These are phyloP conservation scores for Coffea canephora DNA, from an alignment of 257 asterid genomes.

Conservation along the genomic window DNA sequence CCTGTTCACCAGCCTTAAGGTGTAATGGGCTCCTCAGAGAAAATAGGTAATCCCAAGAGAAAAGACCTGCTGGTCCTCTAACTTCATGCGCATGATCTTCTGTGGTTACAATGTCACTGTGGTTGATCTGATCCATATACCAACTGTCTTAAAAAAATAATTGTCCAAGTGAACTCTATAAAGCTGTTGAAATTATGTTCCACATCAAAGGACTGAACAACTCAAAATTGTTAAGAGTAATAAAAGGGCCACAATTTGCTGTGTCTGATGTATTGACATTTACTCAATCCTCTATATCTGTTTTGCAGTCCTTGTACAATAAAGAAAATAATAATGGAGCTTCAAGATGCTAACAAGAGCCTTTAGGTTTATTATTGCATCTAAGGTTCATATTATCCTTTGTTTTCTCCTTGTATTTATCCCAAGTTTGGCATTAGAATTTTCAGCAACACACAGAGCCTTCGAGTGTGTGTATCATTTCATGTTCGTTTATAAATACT, in stretches of 20 bases:
- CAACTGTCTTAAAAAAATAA: not conserved
- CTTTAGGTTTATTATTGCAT: too few relatives aligned
- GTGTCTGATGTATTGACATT: too few relatives aligned
- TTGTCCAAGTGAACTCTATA: not conserved
- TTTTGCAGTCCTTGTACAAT: too few relatives aligned
- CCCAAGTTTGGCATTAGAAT: not conserved
- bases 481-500: not conserved
- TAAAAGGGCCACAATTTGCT: too few relatives aligned
- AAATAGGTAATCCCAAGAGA: slow-evolving; percentile 84
- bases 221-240: too few relatives aligned
- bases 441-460: not conserved
- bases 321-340: too few relatives aligned
- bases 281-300: too few relatives aligned
- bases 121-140: slow-evolving; percentile 60
- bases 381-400: not conserved
- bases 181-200: not conserved
- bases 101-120: slow-evolving; percentile 66
- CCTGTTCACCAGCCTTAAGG: slow-evolving; percentile 93
- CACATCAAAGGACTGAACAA: too few relatives aligned
- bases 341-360: too few relatives aligned
- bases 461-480: not conserved
- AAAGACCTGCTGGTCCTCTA: slow-evolving; percentile 86
- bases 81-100: slow-evolving; percentile 94
- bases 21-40: slow-evolving; percentile 73
- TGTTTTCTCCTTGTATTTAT: not conserved